Evolutionary conservation across 352 stramenopile genomes (phyloP).

Genomic region (Pythium apleroticum): DNA sequence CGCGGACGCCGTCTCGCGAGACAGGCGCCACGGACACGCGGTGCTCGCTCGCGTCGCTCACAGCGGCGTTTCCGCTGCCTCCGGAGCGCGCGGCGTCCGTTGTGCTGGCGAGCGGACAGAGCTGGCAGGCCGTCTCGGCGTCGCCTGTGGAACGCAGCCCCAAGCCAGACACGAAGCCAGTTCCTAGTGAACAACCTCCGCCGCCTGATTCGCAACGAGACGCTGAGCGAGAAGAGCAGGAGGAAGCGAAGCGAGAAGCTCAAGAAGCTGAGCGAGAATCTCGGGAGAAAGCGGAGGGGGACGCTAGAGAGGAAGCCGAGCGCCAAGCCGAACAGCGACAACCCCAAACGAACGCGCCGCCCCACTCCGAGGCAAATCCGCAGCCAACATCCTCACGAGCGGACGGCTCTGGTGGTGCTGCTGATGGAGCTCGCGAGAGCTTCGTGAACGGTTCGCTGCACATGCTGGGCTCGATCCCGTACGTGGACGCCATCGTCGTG

Average conservation of each 20-base stretch:
- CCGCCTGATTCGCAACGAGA: background rate
- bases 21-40: background rate
- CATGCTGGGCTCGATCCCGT: constrained; percentile 23
- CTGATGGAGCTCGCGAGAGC: too few species aligned
- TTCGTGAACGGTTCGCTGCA: constrained; percentile 24
- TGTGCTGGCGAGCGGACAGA: background rate
- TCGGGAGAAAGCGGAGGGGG: too few species aligned
- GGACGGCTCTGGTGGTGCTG: too few species aligned
- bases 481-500: constrained; percentile 20
- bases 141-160: background rate
- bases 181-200: background rate
- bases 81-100: constrained; percentile 13
- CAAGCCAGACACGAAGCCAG: background rate
- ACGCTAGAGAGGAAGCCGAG: too few species aligned
- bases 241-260: background rate
- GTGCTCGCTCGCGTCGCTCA: constrained; percentile 10
- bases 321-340: too few species aligned
- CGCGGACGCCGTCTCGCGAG: too few species aligned
- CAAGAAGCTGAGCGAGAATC: background rate
- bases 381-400: too few species aligned
- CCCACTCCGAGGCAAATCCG: too few species aligned
- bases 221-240: background rate
- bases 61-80: constrained; percentile 9
- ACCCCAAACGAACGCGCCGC: too few species aligned
- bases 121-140: background rate